These are phyloP conservation scores for Xerocomus potaroensis DNA, from an alignment of 768 basidiomycete genomes.

Conservation along the genomic window DNA sequence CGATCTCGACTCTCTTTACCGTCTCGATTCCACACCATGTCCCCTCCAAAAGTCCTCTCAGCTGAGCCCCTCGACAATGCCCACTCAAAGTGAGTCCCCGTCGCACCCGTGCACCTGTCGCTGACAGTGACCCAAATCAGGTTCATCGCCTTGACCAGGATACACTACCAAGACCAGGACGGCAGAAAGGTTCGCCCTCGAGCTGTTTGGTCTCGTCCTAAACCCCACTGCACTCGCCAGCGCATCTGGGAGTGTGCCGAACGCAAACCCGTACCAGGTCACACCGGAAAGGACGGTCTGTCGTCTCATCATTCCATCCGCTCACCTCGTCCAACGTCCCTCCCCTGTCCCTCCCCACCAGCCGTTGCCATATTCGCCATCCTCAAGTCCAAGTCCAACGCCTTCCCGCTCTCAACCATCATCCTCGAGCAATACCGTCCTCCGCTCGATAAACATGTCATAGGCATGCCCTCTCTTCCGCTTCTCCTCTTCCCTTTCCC, in stretches of 20 bases:
- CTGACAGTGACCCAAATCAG: slow-evolving; percentile 33
- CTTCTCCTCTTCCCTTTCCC: too few relatives aligned
- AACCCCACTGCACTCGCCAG: slow-evolving; percentile 40
- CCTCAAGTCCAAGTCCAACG: slow-evolving; percentile 66
- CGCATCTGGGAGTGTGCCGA: slow-evolving; percentile 89
- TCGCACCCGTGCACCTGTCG: too few relatives aligned
- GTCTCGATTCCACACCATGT: slow-evolving; percentile 22
- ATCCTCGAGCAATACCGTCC: slow-evolving; percentile 93
- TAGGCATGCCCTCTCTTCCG: slow-evolving; percentile 47
- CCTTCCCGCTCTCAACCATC: slow-evolving; percentile 73
- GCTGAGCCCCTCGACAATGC: slow-evolving; percentile 45
- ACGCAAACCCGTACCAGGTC: slow-evolving; percentile 74
- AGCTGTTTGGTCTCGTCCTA: too few relatives aligned
- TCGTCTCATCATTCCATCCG: neutral
- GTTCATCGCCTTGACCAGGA: slow-evolving; percentile 82
- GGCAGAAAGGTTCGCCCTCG: slow-evolving; percentile 56
- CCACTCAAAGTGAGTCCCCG: slow-evolving; percentile 51
- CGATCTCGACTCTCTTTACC: neutral
- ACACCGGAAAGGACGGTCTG: slow-evolving; percentile 77
- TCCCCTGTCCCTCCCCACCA: slow-evolving; percentile 23
- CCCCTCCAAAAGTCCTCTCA: slow-evolving; percentile 49
- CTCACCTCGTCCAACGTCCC: neutral
- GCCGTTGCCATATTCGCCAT: slow-evolving; percentile 85
- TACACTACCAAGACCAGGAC: slow-evolving; percentile 73
- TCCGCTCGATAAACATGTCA: slow-evolving; percentile 69